Percentiles rank a stretch among this genome's conserved stretches.
phyloP scores from a whole-genome alignment of 1,139 yeast genomes.

The Kodamaea plutei region DNA sequence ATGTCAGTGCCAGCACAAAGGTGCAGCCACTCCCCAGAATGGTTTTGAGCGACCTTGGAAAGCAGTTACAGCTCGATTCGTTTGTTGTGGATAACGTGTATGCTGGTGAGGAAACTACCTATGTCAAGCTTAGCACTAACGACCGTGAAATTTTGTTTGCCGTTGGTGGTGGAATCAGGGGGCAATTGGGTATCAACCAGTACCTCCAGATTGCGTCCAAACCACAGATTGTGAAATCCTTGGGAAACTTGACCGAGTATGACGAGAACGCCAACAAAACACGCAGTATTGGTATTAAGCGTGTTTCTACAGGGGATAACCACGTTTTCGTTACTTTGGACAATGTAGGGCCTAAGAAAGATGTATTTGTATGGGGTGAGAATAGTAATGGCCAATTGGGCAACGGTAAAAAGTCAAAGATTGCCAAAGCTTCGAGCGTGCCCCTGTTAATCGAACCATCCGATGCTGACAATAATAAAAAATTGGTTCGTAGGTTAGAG shows the following conservation, averaged over 20 bases:
- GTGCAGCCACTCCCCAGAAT: slow-evolving; percentile 65
- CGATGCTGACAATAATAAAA: slow-evolving; percentile 23
- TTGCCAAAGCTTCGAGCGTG: slow-evolving; percentile 50
- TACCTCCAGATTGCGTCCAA: slow-evolving; percentile 68
- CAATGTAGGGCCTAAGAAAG: slow-evolving; percentile 41
- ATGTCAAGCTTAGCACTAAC: slow-evolving; percentile 37
- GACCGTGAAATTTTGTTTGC: slow-evolving; percentile 39
- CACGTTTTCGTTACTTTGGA: slow-evolving; percentile 62
- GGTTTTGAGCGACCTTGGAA: slow-evolving; percentile 18
- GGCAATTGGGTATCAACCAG: slow-evolving; percentile 82
- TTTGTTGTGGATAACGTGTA: slow-evolving; percentile 50
- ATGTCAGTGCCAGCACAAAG: slow-evolving; percentile 62
- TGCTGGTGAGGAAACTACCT: slow-evolving; percentile 71
- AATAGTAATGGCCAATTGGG: slow-evolving; percentile 83
- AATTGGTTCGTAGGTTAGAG: slow-evolving; percentile 26
- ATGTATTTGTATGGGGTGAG: slow-evolving; percentile 78
- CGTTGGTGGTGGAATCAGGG: slow-evolving; percentile 82
- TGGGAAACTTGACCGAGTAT: slow-evolving; percentile 43
- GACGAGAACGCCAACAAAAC: slow-evolving; percentile 30
- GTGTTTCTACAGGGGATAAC: slow-evolving; percentile 59
- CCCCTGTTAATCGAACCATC: slow-evolving; percentile 60
- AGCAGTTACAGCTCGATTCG: slow-evolving; percentile 1
- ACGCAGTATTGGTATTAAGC: slow-evolving; percentile 43
- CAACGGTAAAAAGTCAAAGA: slow-evolving; percentile 65
- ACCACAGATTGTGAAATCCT: slow-evolving; percentile 58